Percentiles rank a stretch among this genome's conserved stretches.
Conservation (phyloP, 164 flowering plant species). For the Berberis thunbergii region DNA sequence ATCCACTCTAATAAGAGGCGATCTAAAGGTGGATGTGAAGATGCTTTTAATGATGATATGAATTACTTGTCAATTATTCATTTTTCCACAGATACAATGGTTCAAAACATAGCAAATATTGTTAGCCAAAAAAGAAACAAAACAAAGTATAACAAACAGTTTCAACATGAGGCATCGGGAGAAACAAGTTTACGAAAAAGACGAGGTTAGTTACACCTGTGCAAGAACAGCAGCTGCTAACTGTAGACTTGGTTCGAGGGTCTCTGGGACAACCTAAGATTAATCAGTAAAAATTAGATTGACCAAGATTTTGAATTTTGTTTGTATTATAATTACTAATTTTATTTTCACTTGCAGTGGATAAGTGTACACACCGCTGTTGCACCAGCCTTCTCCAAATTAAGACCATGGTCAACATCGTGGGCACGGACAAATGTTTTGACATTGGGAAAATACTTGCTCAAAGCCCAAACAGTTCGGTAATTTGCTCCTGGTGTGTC, state of each 20-base stretch:
- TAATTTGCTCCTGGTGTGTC: conserved; percentile 99
- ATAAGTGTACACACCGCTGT: conserved; percentile 63
- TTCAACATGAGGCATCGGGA: background rate
- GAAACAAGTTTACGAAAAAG: background rate
- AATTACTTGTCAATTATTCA: no score
- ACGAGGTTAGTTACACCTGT: conserved; percentile 42
- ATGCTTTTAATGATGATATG: no score
- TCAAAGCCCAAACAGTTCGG: conserved; percentile 98
- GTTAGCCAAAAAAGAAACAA: no score
- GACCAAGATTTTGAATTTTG: no score
- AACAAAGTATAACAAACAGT: no score
- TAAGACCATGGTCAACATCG: conserved; percentile 98
- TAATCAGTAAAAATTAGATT: background rate
- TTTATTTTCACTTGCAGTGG: background rate
- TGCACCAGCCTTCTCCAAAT: conserved; percentile 99
- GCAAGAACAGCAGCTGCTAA: conserved; percentile 99
- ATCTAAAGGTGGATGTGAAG: no score
- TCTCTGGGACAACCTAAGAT: conserved; percentile 93
- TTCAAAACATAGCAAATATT: no score
- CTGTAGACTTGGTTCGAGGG: conserved; percentile 96
- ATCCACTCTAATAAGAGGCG: no score
- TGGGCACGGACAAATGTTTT: conserved; percentile 99
- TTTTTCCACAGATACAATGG: no score
- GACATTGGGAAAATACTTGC: conserved; percentile 92
- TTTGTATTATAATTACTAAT: no score